These are phyloP conservation scores for Pelargonium citronellum DNA, from an alignment of 441 rosid genomes.

Conservation along the genomic window DNA sequence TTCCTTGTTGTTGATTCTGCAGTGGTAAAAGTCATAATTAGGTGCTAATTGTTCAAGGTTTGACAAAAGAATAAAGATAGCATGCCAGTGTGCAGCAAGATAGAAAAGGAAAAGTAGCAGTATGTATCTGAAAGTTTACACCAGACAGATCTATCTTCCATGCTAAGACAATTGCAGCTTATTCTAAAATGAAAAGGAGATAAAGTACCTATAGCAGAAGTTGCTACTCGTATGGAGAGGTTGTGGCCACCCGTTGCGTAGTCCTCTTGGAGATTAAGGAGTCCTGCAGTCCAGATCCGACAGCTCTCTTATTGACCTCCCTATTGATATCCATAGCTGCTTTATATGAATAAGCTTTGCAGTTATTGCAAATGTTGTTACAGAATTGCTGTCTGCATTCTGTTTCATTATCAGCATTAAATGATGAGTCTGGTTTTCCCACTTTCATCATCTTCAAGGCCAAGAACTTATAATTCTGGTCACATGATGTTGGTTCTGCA, in stretches of 20 bases:
- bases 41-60: too few species aligned
- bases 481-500: constrained; percentile 34
- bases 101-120: too few species aligned
- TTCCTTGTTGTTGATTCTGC: constrained; percentile 40
- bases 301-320: constrained; percentile 30
- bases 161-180: not conserved
- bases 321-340: constrained; percentile 6
- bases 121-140: too few species aligned
- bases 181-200: not conserved
- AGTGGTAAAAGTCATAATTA: constrained; percentile 2
- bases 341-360: constrained; percentile 47
- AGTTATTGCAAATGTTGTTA: constrained; percentile 25
- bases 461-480: constrained; percentile 31
- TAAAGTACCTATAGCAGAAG: constrained; percentile 38
- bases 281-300: constrained; percentile 55
- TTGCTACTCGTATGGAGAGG: constrained; percentile 36
- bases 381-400: constrained; percentile 51
- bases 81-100: too few species aligned
- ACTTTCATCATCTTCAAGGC: constrained; percentile 44
- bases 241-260: constrained; percentile 29
- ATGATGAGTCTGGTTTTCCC: constrained; percentile 41
- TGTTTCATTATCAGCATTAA: constrained; percentile 29
- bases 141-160: not conserved
- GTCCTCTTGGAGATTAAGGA: constrained; percentile 39
- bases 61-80: too few species aligned